Base-by-base conservation (phyloP, 345 rosid genomes). In the Punica granatum region DNA sequence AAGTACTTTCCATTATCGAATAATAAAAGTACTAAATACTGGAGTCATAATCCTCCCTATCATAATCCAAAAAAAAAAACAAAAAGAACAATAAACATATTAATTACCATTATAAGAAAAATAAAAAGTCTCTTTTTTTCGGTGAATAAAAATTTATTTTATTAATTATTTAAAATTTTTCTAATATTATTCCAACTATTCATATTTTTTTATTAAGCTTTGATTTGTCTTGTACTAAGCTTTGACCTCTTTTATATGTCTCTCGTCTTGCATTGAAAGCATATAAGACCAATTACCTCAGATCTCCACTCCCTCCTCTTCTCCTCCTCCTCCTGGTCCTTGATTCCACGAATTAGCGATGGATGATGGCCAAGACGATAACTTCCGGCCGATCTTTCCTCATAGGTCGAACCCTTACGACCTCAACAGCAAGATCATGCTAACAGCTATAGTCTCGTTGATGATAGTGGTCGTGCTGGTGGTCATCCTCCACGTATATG, bases 401-500 rank as follows among this genome's bases (percentile, higher is more conserved):
- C 44, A 11, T 54, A 30, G 16, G 34, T 58, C 26, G 51, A 21
- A 23, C 19, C 2, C 15, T 4, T 78, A 74, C 60, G 72, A 69
- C 48, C 59, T 72, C 14, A 80, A 65, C 72, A 72, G 77, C 74
- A 90, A 69, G 71, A 75, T 88, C 85, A 73, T 80, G 76, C 68
- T 83, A 60, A 23, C 66, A 1, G 83, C 89, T 15, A 61, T 82
- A 60, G 6, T 84, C 4, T 81, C 84, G 0, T 66, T 85, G 33
- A 69, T 85, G 16, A 15, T 67, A 6, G 83, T 85, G 9, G 77
- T 85, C 39, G 1, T 80, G 0, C 28, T 86, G 10, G 80, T 82
- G n/a, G 34, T 82, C 5, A 18, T 41, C 3, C 79, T 86, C 44
- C 81, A 83, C 70, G n/a, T 90, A 7, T 88, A 86, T 62, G 76